A percentile compares a stretch with the other conserved stretches of the same genome.
These are phyloP conservation scores for Uronychia binucleata DNA, from an alignment of 73 alveolate species.

Conservation along the genomic window DNA sequence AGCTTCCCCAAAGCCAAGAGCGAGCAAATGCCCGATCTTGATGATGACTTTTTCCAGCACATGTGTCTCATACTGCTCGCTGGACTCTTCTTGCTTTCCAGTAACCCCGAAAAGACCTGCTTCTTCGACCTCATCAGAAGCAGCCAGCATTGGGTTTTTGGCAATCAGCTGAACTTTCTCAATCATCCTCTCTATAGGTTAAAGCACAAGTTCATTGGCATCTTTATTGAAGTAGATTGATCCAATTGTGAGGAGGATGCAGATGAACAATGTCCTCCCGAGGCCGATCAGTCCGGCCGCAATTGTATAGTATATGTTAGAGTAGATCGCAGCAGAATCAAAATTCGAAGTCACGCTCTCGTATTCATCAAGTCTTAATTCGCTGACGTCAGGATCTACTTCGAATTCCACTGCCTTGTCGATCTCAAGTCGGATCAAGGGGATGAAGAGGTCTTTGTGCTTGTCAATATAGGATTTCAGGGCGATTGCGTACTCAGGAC, in stretches of 20 bases:
- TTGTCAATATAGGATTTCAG: background rate
- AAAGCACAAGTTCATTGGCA: slow-evolving; percentile 67
- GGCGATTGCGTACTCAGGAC: background rate
- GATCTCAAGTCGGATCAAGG: background rate
- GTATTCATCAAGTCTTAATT: slow-evolving; percentile 6
- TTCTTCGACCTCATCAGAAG: slow-evolving; percentile 60
- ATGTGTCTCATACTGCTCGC: background rate
- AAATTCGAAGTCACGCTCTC: background rate
- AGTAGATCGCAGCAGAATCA: slow-evolving; percentile 1
- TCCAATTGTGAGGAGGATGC: slow-evolving; percentile 63
- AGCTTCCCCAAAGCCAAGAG: slow-evolving; percentile 19
- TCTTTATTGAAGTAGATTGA: slow-evolving; percentile 63
- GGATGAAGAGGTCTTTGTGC: background rate
- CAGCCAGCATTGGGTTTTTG: slow-evolving; percentile 70
- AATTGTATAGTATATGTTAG: background rate
- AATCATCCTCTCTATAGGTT: slow-evolving; percentile 73
- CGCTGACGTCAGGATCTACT: background rate
- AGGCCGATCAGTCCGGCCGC: slow-evolving; percentile 14
- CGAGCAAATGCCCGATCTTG: slow-evolving; percentile 25
- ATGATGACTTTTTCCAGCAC: slow-evolving; percentile 4
- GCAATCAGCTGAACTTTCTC: slow-evolving; percentile 68
- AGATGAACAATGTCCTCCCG: slow-evolving; percentile 61
- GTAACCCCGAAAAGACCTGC: slow-evolving; percentile 25
- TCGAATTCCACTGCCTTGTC: background rate
- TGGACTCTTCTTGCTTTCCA: slow-evolving; percentile 10